Evolutionary conservation across 495 filamentous ascomycete species (phyloP), one percentile per base, ranked within the genome.

Genomic region (Cercophora samala): DNA sequence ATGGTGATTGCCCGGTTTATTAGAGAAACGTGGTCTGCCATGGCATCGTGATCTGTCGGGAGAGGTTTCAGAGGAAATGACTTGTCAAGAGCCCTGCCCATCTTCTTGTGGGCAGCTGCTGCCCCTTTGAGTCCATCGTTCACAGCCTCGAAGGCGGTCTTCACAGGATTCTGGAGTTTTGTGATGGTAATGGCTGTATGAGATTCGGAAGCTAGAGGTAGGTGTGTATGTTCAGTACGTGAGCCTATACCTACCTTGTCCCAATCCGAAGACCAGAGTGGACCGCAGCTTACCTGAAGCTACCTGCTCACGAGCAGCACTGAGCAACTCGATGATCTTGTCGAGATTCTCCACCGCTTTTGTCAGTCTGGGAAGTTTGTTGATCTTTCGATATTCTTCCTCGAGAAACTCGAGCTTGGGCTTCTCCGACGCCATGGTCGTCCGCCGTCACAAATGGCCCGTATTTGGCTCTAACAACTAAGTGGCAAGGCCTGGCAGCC

Each of bases 1-100:
- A 99, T 97, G 3, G 91, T 91, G 64, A 98, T 95, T 22, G 95
- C 95, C 23, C 93, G 84, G 75, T 98, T 94, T 71, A 97, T 91
- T 11, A 97, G 84, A 46, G 84, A 78, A 5, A 89, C 81, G 66
- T 96, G 88, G 24, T 88, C 84, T 5, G 87, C 88, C 70, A 97
- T 86, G n/a, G 86, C 89, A 75, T 97, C 93, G 73, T 91, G 88
- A 54, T 93, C 91, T 58, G 87, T 89, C 0, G 93, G 92, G 3
- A 97, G 81, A 8, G 90, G 84, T 70, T 90, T 89, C 70, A 88
- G 81, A 76, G 91, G 91, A 78, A 95, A 93, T 66, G 90, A 85
- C 83, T 90, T 93, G 73, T 96, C 90, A 52, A 98, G 76, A 3
- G 90, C 84, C 71, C 93, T 96, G 63, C 87, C 87, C 77, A 95